Percentiles rank a stretch among this genome's conserved stretches.
Evolutionary conservation across 1,139 yeast genomes (phyloP).

Genomic region (Debaryomyces nepalensis): DNA sequence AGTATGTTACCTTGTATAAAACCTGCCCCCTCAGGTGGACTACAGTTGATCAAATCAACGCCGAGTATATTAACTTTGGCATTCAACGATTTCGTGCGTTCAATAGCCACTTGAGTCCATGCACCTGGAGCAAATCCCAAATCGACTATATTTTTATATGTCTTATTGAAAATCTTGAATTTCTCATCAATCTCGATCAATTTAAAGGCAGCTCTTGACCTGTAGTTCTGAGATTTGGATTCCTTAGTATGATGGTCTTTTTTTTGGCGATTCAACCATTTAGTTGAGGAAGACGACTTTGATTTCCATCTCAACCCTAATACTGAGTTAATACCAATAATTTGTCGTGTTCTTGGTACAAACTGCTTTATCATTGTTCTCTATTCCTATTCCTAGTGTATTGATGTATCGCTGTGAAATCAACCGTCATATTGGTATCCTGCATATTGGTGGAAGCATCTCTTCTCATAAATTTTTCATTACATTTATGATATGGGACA

Average conservation of each 20-base stretch:
- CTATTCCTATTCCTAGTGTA: neutral
- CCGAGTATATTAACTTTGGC: constrained; percentile 36
- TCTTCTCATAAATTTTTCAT: constrained; percentile 63
- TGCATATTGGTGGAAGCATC: constrained; percentile 11
- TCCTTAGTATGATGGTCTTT: constrained; percentile 66
- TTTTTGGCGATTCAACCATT: constrained; percentile 77
- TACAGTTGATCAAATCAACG: constrained; percentile 44
- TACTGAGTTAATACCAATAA: neutral
- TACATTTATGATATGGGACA: constrained; percentile 80
- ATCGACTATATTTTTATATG: constrained; percentile 68
- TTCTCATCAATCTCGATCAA: constrained; percentile 70
- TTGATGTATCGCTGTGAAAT: neutral
- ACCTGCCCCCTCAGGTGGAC: constrained; percentile 45
- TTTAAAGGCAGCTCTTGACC: constrained; percentile 92
- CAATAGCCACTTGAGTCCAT: constrained; percentile 51
- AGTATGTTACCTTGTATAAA: constrained; percentile 50
- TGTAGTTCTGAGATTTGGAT: constrained; percentile 64
- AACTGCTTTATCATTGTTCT: constrained; percentile 1
- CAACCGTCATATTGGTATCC: constrained; percentile 1
- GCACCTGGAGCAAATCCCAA: constrained; percentile 60
- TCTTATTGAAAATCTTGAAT: constrained; percentile 58
- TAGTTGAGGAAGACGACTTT: constrained; percentile 54
- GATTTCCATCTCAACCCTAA: constrained; percentile 11
- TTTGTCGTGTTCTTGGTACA: neutral
- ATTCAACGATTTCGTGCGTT: constrained; percentile 24